Evolutionary conservation across 331 rosid genomes (phyloP), one percentile per base, ranked within the genome.

Genomic region (Pyrus hybrid): DNA sequence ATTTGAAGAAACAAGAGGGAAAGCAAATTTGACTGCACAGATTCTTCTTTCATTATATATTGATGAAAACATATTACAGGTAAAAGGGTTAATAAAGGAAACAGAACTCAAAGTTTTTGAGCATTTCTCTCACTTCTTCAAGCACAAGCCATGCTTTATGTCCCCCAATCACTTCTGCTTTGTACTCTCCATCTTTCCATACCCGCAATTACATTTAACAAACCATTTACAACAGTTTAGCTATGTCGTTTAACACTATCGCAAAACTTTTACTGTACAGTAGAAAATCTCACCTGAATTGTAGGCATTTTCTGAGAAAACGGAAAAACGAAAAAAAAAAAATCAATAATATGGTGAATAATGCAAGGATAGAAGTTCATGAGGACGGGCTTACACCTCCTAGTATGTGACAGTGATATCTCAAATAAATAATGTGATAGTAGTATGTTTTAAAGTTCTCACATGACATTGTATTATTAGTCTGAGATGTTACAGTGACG

Each of bases 171-270:
- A 94, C 93, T 87, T 94, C 96, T 60, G 70, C 93, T 72, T 91
- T 92, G 86, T 88, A 86, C 79, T 94, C 95, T 70, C 99, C 97
- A 77, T 94, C 96, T 79, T 90, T 90, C 97, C 99, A 94, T 49
- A 94, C 28, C 97, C 88, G 92, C 82, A 81, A 77, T 63, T 4
- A n/a, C 61, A 70, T 58, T 77, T 17, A 35, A n/a, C 20, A 49
- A 14, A 13, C 18, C 18, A 20, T 49, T 79, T 41, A 30, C 6
- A 75, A 65, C 30, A 35, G 35, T 77, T 64, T 57, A 29, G 23
- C 3, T 58, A 8, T 32, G 18, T 28, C 49, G 28, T 41, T 13
- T 18, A 64, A 9, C 32, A n/a, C 12, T 16, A 26, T 7, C 22
- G 28, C 4, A 25, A 41, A 21, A 25, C 28, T 7, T 10, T 33